Conservation (phyloP, 2,329 filamentous ascomycete genomes). For the Phaeosphaeriaceae sp. region DNA sequence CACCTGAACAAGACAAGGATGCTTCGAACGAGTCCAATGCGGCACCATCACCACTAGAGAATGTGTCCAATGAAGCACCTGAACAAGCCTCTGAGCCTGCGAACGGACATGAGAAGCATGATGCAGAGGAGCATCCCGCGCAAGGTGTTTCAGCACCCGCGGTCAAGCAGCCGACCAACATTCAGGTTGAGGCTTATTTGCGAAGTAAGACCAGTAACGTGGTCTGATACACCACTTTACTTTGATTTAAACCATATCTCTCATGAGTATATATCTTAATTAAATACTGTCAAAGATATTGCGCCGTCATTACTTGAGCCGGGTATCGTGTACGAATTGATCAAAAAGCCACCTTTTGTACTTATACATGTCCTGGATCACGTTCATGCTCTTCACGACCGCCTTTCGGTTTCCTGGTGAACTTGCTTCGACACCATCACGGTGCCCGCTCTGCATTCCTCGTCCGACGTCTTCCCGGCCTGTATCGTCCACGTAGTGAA, state of each 20-base stretch:
- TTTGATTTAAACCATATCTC: neutral
- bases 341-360: neutral
- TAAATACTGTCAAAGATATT: slow-evolving; percentile 1
- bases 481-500: slow-evolving; percentile 42
- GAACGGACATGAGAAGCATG: neutral
- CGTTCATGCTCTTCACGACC: neutral
- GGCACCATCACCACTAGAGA: neutral
- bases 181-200: slow-evolving; percentile 29
- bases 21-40: neutral
- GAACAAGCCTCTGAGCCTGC: too few species aligned
- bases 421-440: slow-evolving; percentile 40
- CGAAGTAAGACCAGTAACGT: slow-evolving; percentile 27
- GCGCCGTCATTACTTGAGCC: neutral
- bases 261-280: slow-evolving; percentile 1
- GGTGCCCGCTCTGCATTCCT: slow-evolving; percentile 25
- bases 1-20: neutral
- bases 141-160: slow-evolving; percentile 1
- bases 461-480: slow-evolving; percentile 35
- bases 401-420: slow-evolving; percentile 25
- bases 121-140: neutral
- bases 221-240: neutral
- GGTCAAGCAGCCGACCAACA: slow-evolving; percentile 14
- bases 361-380: neutral
- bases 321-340: slow-evolving; percentile 13
- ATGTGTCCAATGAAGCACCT: neutral